Base-by-base conservation (phyloP, 2,329 filamentous ascomycete species). In the Calonectria crousiana region DNA sequence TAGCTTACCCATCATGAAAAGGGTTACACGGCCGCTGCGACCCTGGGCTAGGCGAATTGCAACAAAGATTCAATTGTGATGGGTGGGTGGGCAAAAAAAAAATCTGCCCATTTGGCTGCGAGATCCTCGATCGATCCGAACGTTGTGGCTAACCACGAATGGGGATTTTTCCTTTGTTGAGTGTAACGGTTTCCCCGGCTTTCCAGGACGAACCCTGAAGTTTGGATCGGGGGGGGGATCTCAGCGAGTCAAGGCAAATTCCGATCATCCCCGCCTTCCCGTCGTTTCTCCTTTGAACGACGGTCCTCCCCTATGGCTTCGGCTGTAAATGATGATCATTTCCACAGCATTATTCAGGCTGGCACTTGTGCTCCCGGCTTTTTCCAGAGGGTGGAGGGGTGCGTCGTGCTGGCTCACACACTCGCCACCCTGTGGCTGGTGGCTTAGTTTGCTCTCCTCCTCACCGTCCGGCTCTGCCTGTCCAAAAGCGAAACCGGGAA, bases 371-470 rank as follows among this genome's bases (percentile, higher is more conserved):
- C 36, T 28, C 56, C 77, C 78, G 74, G 47, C 72, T 73, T 79
- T 76, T 78, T 73, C 78, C 76, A 75, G 44, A 47, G 41, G 41
- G 16, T 14, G 2, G 36, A 3, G 36, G n/a, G n/a, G 36, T 16
- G 36, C 16, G 13, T 38, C 36, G 6, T 41, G 38, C 38, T 41
- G 11, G 36, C 38, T 71, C 80, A 69, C 69, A 72, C 80, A 81
- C 76, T 80, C 79, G 80, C 80, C 80, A 80, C 79, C 68, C 34
- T 79, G 80, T 81, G 80, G 79, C 78, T 78, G 56, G 41, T 47
- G 41, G 41, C 41, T 47, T 47, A 47, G 41, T 41, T 18, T 2
- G 6, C 20, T n/a, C 4, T 44, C 6, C 36, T 41, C 20, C 41
- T 30, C 47, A 14, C 52, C 53, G 53, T n/a, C 53, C 69, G 23